These are phyloP conservation scores for Immersiporthe knoxdaviesiana DNA, from an alignment of 2,329 filamentous ascomycete genomes.

Conservation along the genomic window DNA sequence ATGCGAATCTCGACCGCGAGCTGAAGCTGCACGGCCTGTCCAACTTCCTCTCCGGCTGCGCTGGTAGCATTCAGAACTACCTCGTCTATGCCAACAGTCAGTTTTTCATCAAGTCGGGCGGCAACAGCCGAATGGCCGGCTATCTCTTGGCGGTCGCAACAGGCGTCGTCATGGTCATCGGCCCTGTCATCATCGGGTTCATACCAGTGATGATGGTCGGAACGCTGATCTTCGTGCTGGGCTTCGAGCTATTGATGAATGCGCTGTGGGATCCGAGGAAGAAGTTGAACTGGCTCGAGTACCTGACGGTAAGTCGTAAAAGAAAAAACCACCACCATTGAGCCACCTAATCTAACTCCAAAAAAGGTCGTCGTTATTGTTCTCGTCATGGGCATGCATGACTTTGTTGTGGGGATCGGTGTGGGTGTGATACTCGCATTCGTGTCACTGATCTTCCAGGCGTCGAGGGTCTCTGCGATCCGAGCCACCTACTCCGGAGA, in stretches of 20 bases:
- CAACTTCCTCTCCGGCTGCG: constrained; percentile 84
- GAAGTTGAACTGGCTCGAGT: constrained; percentile 85
- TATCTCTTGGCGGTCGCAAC: constrained; percentile 82
- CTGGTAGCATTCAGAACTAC: constrained; percentile 94
- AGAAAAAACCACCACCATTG: too few relatives aligned
- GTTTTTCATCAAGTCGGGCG: constrained; percentile 94
- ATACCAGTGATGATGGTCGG: constrained; percentile 98
- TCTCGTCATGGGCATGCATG: constrained; percentile 92
- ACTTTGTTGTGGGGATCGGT: constrained; percentile 93
- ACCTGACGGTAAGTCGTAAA: constrained; percentile 68
- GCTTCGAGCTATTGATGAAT: constrained; percentile 88
- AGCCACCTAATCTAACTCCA: too few relatives aligned
- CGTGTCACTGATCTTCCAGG: constrained; percentile 87
- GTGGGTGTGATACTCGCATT: constrained; percentile 92
- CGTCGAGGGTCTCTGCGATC: constrained; percentile 86
- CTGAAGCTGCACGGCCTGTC: constrained; percentile 91
- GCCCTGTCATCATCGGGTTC: constrained; percentile 85
- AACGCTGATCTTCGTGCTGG: constrained; percentile 90
- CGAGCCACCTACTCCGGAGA: constrained; percentile 88
- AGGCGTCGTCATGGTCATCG: constrained; percentile 79
- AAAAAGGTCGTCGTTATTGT: constrained; percentile 78
- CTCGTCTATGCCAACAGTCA: constrained; percentile 96
- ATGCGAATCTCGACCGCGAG: constrained; percentile 88
- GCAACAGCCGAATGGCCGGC: constrained; percentile 83
- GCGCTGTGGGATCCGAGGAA: constrained; percentile 87